Base-by-base conservation (phyloP, 2,329 filamentous ascomycete genomes). In the Chaetomium strumarium region DNA sequence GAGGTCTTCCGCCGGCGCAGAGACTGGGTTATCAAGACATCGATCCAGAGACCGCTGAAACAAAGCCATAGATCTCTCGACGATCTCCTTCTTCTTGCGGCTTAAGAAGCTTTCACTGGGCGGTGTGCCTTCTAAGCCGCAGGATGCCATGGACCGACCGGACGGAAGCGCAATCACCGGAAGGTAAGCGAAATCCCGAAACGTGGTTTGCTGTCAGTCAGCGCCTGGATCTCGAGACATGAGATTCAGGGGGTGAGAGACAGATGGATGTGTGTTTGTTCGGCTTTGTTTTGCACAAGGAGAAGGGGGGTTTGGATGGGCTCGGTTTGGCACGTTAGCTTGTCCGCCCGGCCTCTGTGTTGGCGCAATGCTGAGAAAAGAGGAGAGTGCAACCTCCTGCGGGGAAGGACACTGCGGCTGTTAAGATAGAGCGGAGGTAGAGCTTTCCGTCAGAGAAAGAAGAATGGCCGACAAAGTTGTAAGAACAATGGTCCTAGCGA, bases 51-150 rank as follows among this genome's bases (percentile, higher is more conserved):
- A 38, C 39, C 38, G 42, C 19, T 41, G 40, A 34, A 62, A 51
- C 50, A 55, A 36, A 58, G 52, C 58, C 62, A 64, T 63, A 58
- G 58, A 60, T 62, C 31, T 53, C n/a, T 57, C 58, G 13, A 64
- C 45, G 17, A 63, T 61, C 48, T 57, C 54, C 46, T 61, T 55
- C 53, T 62, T 62, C 45, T 57, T 57, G 44, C 55, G 52, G 43
- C 54, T 57, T 46, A 63, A 42, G 55, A 58, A 55, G 52, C 47
- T 58, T 46, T 57, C 53, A 39, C 41, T 19, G 31, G 58, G 52
- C 45, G 54, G 47, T 46, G 51, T 58, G 52, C 52, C 55, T 42
- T 42, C 14, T 56, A 52, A 57, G 55, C 53, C 49, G 52, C 51
- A 51, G 55, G 55, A 55, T 59, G 58, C 60, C 60, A 62, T 62